These are phyloP conservation scores for Pyrus bretschneideri DNA, from an alignment of 306 rosid species.

Conservation along the genomic window DNA sequence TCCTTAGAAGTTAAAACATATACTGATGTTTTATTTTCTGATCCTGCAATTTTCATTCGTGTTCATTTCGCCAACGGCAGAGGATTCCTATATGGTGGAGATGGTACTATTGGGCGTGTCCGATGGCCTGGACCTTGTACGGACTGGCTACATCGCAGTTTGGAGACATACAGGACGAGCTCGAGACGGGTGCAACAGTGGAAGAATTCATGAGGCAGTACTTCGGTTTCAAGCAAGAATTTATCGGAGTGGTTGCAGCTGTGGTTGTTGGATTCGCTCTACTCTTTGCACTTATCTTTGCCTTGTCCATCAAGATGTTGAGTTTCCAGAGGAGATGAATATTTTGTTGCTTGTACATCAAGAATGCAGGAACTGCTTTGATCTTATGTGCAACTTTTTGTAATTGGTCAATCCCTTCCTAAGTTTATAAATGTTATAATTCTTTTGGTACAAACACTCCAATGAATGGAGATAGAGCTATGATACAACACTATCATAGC, in stretches of 20 bases:
- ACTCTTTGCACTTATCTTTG: constrained; percentile 12
- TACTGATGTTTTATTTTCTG: not conserved
- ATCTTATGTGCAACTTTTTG: not conserved
- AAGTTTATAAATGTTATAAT: not conserved
- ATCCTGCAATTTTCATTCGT: not conserved
- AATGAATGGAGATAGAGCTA: no score
- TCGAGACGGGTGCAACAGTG: constrained; percentile 1
- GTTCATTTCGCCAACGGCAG: constrained; percentile 17
- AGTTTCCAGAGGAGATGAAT: constrained; percentile 5
- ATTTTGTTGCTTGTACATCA: not conserved
- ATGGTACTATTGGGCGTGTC: constrained; percentile 52
- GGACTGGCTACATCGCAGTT: constrained; percentile 55
- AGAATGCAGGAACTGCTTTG: not conserved
- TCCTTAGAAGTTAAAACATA: not conserved
- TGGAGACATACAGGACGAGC: constrained; percentile 31
- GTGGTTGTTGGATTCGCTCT: constrained; percentile 4
- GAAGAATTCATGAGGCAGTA: constrained; percentile 8
- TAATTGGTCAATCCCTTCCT: not conserved
- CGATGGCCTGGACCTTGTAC: constrained; percentile 53
- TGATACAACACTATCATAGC: no score
- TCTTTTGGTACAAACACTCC: not conserved
- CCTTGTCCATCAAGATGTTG: constrained; percentile 8
- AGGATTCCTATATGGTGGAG: constrained; percentile 61
- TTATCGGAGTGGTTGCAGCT: constrained; percentile 13
- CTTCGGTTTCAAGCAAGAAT: constrained; percentile 13